Base-by-base conservation (phyloP, 1,284 basidiomycete species). In the Irpex lacteus region DNA sequence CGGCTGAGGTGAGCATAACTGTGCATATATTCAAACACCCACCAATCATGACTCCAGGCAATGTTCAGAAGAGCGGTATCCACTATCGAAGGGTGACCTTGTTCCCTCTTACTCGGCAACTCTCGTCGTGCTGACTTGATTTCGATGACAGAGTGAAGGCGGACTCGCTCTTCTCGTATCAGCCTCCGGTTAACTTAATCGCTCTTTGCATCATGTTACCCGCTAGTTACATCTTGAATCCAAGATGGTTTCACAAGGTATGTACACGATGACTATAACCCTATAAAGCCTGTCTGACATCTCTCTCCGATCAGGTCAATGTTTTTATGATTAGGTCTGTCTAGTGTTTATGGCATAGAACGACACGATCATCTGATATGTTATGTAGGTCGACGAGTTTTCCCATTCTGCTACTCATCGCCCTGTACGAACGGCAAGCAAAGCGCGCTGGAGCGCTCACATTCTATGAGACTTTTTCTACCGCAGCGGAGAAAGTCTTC, bases 11-110 rank as follows among this genome's bases (percentile, higher is more conserved):
- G 70, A 58, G 73, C 4, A 52, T 60, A 32, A 61, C 32, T 13
- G 9, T 66, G 19, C 3, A 56, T 49, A 18, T 54, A 56, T 5
- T 59, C 7, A 19, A 59, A 44, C 64, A 53, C 50, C 6, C 56
- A 47, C 37, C 66, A 32, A 55, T 60, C 38, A 19, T 53, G 38
- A 57, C 8, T 50, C 5, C 40, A 94, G 92, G 92, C 91, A 3
- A 95, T 97, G 93, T 98, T 96, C 75, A 85, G 96, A 60, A 90
- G 90, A 73, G 95, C 95, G 0, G 95, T 96, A 0, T 89, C 87
- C 8, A 96, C 94, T 0, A 88, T 97, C 40, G 95, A 96, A 81
- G 95, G 94, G 91, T 90, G 72, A 52, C 73, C 67, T 8, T 65
- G 9, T 36, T 2, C 38, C 38, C 58, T 44, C 11, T 5, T 38